Base-by-base conservation (phyloP, 768 basidiomycete species). In the Tephrocybe sp. region DNA sequence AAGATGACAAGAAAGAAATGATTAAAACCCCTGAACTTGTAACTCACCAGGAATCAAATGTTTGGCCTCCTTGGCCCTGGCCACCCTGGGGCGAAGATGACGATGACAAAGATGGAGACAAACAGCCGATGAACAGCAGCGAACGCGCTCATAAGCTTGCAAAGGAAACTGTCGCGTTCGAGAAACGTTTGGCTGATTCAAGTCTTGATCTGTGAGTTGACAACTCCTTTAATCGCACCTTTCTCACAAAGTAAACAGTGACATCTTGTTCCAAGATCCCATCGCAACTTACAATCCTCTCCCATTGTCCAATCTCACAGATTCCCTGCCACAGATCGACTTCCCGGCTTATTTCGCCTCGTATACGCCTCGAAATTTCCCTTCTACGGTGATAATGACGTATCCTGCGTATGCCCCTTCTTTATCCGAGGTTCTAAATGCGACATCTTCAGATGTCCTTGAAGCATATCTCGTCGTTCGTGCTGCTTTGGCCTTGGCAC, bases 391-490 rank as follows among this genome's bases (percentile, higher is more conserved):
- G 52, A 85, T 98, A 60, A 71, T 97, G 54, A 90, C 90, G 2
- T 83, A 89, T 60, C 92, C 92, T 9, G 74, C 83, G 0, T 99
- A 91, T 68, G 75, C 86, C 4, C 64, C 68, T 14, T 80, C 83
- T 4, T 73, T 98, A 11, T 79, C 83, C 7, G 61, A 76, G 34
- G 83, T 98, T 51, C 71, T 99, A 20, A 74, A 81, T 34, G 70
- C 75, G 9, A 90, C 91, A 0, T 67, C 80, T 2, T 69, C 84
- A 7, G 82, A 88, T 36, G 83, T 88, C 7, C 65, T 98, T 23
- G 91, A 95, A 58, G 91, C 85, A 0, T 98, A 98, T 69, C 83
- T 98, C 39, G 78, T 92, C 19, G 74, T 82, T n/a, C 83, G 89
- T 30, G 80, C 87, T 3, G 87, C 88, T 6, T 66, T 92, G 39